Base-by-base conservation (phyloP, 1,284 basidiomycete species). In the Mycena sp. region DNA sequence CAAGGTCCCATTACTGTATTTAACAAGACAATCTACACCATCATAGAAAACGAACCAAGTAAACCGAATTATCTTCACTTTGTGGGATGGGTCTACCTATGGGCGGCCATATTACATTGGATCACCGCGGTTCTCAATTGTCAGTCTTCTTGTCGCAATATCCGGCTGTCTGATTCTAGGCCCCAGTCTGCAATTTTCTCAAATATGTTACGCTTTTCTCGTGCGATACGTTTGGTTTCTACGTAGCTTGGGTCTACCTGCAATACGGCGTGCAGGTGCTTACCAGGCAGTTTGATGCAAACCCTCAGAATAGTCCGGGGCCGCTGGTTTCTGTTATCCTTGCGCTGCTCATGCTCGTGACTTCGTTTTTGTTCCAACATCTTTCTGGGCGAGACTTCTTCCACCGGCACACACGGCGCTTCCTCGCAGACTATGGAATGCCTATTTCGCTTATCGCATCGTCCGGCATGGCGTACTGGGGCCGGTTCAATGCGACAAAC, bases 21-120 rank as follows among this genome's bases (percentile, higher is more conserved):
- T 78, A 97, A 97, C 84, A 96, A 95, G 83, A 96, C 94, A 6
- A 95, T 97, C 62, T 96, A 89, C 79, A 87, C 93, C 77, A 96
- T 97, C 71, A 85, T 96, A 68, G 79, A 87, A 75, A 83, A 83
- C 20, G 84, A 86, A 70, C 75, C 84, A 10, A 85, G 91, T 73
- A 84, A 89, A 9, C 94, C 94, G 8, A 81, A 90, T 74, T 97
- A 96, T 77, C 87, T 96, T 9, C 93, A 95, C 69, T 97, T 97
- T 77, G 88, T 96, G 22, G 94, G 94, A 18, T 97, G 96, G 96
- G 93, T 96, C 0, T 95, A 96, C 79, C 86, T 97, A 1, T 98
- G 97, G 96, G 95, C 90, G 16, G 96, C 97, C 0, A 96, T 96
- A 56, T 86, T 97, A 70, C 97, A 98, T 79, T 97, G 95, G 90